Percentiles rank a stretch among this genome's conserved stretches.
Conservation (phyloP, 2,329 filamentous ascomycete species). For the Colletotrichum sp. region DNA sequence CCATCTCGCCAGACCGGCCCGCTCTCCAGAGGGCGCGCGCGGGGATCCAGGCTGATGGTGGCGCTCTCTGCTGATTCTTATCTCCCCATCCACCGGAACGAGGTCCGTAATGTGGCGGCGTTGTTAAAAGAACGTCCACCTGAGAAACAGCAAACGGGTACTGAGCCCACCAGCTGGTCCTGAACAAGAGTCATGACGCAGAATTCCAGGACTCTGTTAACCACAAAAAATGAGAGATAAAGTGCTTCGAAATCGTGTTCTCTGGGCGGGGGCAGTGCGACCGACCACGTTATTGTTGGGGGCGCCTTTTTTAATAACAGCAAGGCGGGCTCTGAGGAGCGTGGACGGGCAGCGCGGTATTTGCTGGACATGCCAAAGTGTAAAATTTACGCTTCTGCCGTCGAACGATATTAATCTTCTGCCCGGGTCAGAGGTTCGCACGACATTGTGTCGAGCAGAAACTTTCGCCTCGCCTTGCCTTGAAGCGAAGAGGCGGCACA, state of each 20-base stretch:
- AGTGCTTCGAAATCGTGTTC: background rate
- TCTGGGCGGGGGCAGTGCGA: background rate
- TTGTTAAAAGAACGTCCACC: background rate
- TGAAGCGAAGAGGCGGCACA: background rate
- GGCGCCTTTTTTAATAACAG: background rate
- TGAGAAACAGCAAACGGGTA: background rate
- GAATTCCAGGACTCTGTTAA: background rate
- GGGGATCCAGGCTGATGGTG: background rate
- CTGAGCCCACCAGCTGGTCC: background rate
- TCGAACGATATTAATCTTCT: background rate
- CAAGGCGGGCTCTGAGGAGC: background rate
- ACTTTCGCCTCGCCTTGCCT: background rate
- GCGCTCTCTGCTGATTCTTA: background rate
- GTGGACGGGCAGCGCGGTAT: background rate
- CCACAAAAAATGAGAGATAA: background rate
- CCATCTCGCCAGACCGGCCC: background rate
- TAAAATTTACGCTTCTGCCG: background rate
- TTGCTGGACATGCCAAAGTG: background rate
- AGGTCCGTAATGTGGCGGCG: background rate
- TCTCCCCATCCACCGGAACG: background rate
- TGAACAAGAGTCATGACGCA: background rate
- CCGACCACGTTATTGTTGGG: background rate
- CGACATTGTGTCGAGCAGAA: background rate
- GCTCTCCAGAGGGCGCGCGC: background rate
- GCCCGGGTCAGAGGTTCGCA: background rate